phyloP scores from a whole-genome alignment of 1,284 basidiomycete genomes.

The Boletus calvinii region DNA sequence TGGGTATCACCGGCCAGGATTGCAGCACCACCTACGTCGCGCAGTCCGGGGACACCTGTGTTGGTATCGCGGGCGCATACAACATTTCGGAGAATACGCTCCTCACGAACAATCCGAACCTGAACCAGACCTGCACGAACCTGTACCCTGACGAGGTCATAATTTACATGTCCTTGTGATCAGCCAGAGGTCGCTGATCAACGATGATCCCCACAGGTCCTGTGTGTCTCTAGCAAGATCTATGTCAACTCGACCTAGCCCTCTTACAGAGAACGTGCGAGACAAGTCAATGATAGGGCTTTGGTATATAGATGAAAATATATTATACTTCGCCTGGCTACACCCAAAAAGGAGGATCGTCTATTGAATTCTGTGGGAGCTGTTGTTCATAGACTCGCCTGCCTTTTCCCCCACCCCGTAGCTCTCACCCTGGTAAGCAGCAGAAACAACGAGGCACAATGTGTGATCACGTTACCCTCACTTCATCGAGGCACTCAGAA shows the following conservation, averaged over 20 bases:
- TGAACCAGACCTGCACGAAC: conserved; percentile 48
- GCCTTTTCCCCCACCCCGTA: background rate
- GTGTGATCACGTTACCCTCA: conserved; percentile 26
- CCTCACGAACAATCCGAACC: conserved; percentile 53
- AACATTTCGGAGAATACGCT: conserved; percentile 43
- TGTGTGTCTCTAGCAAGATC: conserved; percentile 27
- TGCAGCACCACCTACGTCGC: conserved; percentile 28
- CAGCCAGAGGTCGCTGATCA: conserved; percentile 2
- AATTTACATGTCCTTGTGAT: background rate
- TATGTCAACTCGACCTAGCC: conserved; percentile 20
- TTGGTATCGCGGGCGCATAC: conserved; percentile 35
- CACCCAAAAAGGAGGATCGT: background rate
- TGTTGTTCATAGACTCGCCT: background rate
- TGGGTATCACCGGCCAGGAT: conserved; percentile 44
- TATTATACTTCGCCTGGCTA: background rate
- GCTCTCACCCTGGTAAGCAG: background rate
- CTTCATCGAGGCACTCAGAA: conserved; percentile 65
- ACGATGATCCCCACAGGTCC: conserved; percentile 17
- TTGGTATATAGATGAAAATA: background rate
- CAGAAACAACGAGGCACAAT: background rate
- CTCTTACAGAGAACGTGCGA: background rate
- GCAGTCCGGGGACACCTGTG: too few relatives aligned
- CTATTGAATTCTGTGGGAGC: background rate
- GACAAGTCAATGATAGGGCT: background rate
- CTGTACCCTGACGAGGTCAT: conserved; percentile 43